Evolutionary conservation across 1,139 yeast genomes (phyloP).

Genomic region (Blastobotrys ciferrii): DNA sequence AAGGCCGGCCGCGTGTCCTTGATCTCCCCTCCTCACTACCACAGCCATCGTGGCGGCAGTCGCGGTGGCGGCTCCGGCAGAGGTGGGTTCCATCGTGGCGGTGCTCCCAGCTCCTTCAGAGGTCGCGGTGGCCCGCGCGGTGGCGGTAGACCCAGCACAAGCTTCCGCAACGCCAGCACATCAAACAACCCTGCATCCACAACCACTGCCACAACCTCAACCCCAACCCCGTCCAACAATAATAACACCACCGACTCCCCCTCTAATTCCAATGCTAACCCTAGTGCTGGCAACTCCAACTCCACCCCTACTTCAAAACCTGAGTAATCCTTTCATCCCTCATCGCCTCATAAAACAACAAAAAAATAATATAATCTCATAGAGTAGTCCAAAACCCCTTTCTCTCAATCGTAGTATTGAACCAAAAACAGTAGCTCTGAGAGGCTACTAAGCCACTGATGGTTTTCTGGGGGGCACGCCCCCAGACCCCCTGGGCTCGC

Average conservation of each 20-base stretch:
- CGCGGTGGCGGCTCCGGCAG: constrained; percentile 17
- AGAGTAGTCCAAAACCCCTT: too few relatives aligned
- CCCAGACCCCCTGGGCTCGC: too few relatives aligned
- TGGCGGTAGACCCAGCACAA: background rate
- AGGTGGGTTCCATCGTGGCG: constrained; percentile 17
- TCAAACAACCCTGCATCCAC: constrained; percentile 3
- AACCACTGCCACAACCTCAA: background rate
- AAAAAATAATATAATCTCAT: background rate
- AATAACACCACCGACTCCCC: background rate
- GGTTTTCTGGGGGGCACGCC: too few relatives aligned
- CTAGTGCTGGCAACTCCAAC: background rate
- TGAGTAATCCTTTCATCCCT: too few relatives aligned
- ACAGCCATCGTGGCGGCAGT: constrained; percentile 16
- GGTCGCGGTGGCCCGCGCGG: constrained; percentile 3
- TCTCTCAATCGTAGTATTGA: too few relatives aligned
- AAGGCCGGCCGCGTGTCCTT: constrained; percentile 32
- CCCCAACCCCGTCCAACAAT: background rate
- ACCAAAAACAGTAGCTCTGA: too few relatives aligned
- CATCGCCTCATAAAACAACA: background rate
- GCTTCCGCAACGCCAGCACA: background rate
- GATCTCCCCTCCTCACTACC: constrained; percentile 22
- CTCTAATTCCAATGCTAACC: background rate
- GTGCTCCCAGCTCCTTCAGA: background rate
- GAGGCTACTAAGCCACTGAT: too few relatives aligned
- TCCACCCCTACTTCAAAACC: background rate